A percentile compares a stretch with the other conserved stretches of the same genome.
Evolutionary conservation across 1,284 basidiomycete genomes (phyloP).

Genomic region (Nidula niveotomentosa): DNA sequence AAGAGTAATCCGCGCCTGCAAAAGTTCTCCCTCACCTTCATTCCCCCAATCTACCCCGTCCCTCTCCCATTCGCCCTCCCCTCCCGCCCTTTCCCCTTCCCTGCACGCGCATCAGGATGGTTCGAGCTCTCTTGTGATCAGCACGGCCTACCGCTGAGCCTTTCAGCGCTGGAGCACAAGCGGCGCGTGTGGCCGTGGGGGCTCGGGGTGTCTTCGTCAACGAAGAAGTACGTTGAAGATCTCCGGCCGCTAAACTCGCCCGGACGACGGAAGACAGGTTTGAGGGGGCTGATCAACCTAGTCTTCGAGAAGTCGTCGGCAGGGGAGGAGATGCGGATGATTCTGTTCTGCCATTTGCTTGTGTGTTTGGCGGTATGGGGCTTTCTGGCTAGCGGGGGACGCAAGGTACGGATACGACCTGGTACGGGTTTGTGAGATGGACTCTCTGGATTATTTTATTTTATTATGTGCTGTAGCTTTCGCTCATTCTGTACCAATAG

Average conservation of each 20-base stretch:
- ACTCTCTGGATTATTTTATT: not conserved
- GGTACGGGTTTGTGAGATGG: not conserved
- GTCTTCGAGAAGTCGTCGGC: slow-evolving; percentile 59
- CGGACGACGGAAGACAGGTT: slow-evolving; percentile 27
- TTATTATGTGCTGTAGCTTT: not conserved
- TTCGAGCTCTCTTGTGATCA: slow-evolving; percentile 56
- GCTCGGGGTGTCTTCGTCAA: slow-evolving; percentile 32
- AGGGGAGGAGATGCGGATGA: slow-evolving; percentile 67
- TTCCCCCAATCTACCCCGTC: slow-evolving; percentile 43
- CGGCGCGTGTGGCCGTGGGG: slow-evolving; percentile 41
- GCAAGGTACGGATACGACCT: not conserved
- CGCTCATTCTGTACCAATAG: not conserved
- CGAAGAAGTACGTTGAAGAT: slow-evolving; percentile 41
- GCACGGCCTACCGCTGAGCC: slow-evolving; percentile 38
- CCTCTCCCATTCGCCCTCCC: slow-evolving; percentile 38
- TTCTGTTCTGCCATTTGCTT: slow-evolving; percentile 54
- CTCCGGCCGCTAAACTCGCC: slow-evolving; percentile 46
- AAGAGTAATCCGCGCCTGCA: slow-evolving; percentile 61
- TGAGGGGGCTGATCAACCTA: slow-evolving; percentile 37
- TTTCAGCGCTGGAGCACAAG: slow-evolving; percentile 33
- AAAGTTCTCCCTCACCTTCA: slow-evolving; percentile 62
- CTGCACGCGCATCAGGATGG: slow-evolving; percentile 39
- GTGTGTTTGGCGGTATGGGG: slow-evolving; percentile 59
- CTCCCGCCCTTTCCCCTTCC: slow-evolving; percentile 32
- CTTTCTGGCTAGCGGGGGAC: slow-evolving; percentile 21